Conservation (phyloP, 2,329 filamentous ascomycete species). For the Sporothrix pallida region DNA sequence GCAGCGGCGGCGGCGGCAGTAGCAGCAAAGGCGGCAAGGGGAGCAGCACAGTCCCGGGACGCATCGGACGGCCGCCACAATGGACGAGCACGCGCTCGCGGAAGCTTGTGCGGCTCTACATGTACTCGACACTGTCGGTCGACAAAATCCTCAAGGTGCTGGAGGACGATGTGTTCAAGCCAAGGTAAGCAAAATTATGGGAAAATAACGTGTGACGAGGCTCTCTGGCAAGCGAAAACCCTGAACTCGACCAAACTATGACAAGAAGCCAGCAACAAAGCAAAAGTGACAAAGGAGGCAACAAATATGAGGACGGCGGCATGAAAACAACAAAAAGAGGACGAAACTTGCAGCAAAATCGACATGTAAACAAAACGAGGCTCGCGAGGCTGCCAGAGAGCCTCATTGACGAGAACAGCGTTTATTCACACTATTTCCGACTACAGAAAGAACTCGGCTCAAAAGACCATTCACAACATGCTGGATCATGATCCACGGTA, state of each 20-base stretch:
- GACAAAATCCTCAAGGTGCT: constrained; percentile 58
- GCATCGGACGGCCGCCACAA: constrained; percentile 59
- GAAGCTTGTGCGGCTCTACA: constrained; percentile 61
- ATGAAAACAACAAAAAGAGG: background rate
- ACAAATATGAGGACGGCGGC: background rate
- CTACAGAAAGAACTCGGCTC: constrained; percentile 59
- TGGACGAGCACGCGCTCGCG: constrained; percentile 61
- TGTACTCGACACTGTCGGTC: constrained; percentile 61
- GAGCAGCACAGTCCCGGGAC: constrained; percentile 39
- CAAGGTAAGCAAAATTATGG: constrained; percentile 49
- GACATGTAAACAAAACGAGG: background rate
- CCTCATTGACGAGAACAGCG: background rate
- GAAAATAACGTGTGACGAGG: too few relatives aligned
- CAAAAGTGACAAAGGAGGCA: background rate
- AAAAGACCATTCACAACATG: constrained; percentile 62
- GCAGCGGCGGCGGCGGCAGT: background rate
- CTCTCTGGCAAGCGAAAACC: background rate
- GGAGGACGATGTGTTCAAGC: constrained; percentile 52
- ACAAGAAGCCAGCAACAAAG: background rate
- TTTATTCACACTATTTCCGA: constrained; percentile 31
- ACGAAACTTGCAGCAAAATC: background rate
- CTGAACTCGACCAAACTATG: background rate
- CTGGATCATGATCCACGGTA: constrained; percentile 65
- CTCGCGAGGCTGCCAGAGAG: background rate
- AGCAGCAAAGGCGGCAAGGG: constrained; percentile 30